phyloP scores from a whole-genome alignment of 495 filamentous ascomycete species.

The Annulohypoxylon stygium region DNA sequence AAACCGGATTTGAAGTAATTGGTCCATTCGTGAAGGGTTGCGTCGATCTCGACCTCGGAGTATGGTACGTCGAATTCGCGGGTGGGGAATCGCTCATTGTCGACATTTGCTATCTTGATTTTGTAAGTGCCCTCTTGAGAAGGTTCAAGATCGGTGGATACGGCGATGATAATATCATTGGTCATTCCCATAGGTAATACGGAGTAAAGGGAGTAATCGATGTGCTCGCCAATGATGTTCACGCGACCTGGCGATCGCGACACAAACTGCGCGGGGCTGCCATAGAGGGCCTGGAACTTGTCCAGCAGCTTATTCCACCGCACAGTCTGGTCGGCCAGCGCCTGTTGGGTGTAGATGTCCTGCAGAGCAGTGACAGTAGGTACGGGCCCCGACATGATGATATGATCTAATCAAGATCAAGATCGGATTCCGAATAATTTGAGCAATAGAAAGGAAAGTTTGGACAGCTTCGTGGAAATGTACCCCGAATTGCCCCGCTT shows the following conservation, averaged over 20 bases:
- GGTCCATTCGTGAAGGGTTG: constrained; percentile 90
- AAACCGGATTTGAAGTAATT: constrained; percentile 98
- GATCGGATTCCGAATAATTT: constrained; percentile 20
- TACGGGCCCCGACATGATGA: constrained; percentile 68
- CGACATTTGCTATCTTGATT: constrained; percentile 79
- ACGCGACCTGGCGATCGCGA: constrained; percentile 92
- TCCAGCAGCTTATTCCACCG: constrained; percentile 80
- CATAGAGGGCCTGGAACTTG: constrained; percentile 80
- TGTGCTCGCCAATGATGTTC: constrained; percentile 99
- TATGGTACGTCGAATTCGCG: constrained; percentile 81
- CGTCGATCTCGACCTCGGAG: constrained; percentile 82
- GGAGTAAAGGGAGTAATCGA: constrained; percentile 97
- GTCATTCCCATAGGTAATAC: constrained; percentile 96
- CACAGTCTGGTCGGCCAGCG: constrained; percentile 65
- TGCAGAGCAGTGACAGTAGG: constrained; percentile 69
- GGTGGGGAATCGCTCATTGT: constrained; percentile 78
- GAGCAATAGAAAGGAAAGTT: constrained; percentile 4
- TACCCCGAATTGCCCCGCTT: constrained; percentile 38
- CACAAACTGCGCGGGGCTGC: constrained; percentile 80
- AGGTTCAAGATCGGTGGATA: constrained; percentile 69
- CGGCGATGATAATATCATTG: constrained; percentile 89
- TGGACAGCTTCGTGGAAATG: constrained; percentile 14
- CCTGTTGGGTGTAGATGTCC: constrained; percentile 77
- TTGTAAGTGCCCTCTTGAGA: constrained; percentile 53
- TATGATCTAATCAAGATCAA: constrained; percentile 17